phyloP scores from a whole-genome alignment of 2,329 filamentous ascomycete genomes.

The Diaporthe humulicola region DNA sequence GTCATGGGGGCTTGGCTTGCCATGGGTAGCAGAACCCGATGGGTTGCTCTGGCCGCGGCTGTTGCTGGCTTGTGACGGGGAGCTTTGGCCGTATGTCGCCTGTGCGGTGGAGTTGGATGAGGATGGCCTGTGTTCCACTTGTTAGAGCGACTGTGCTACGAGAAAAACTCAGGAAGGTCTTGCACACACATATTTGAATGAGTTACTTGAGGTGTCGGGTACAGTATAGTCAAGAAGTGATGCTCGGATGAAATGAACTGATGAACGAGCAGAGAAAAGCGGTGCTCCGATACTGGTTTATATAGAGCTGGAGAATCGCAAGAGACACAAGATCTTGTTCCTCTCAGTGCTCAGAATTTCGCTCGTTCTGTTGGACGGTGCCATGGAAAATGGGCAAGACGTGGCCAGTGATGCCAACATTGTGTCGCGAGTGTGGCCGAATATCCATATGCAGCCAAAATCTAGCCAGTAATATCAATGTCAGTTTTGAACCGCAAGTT shows the following conservation, averaged over 20 bases:
- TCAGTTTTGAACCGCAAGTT: too few species aligned
- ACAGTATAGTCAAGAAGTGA: not conserved
- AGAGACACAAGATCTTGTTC: not conserved
- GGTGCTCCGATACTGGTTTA: not conserved
- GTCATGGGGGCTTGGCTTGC: not conserved
- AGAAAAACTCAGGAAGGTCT: not conserved
- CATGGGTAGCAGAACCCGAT: not conserved
- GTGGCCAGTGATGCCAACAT: not conserved
- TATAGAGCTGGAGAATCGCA: not conserved
- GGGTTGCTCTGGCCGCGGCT: not conserved
- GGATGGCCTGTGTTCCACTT: not conserved
- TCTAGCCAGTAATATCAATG: not conserved
- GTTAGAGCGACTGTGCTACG: not conserved
- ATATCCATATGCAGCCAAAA: not conserved
- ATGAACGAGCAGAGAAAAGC: not conserved
- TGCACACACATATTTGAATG: not conserved
- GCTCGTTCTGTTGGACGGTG: not conserved
- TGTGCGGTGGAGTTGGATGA: not conserved
- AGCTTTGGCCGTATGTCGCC: not conserved
- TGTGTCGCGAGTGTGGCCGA: not conserved
- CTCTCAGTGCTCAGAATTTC: not conserved
- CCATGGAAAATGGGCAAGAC: not conserved
- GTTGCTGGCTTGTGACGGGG: not conserved
- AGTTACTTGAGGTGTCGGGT: not conserved
- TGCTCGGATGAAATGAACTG: not conserved